Base-by-base conservation (phyloP, 73 alveolate species). In the Uronychia setigera region DNA sequence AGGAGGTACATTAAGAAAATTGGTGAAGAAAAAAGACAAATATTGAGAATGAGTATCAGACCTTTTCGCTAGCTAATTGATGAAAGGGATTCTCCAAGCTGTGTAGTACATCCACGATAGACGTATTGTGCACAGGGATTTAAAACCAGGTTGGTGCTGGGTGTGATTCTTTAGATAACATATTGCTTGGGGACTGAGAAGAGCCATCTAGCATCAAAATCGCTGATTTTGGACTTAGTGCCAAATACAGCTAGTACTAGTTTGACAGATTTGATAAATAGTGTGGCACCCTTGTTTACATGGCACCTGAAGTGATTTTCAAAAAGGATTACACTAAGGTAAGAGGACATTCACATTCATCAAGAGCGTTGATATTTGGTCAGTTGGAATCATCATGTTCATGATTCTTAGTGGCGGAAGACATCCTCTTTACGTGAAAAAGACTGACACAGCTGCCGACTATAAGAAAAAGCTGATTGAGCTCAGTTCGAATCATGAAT, bases 71-170 rank as follows among this genome's bases (percentile, higher is more conserved):
- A 91, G 96, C 11, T 34, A 86, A 5, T 80, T 94, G 58, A 91
- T 94, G 91, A 87, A 92, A 81, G 77, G 93, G 58, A 84, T 94
- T 46, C 87, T 94, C 31, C 89, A 91, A 59, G 98, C 96, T 1
- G 92, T 94, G 33, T 80, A 95, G 0, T 94, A 88, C 87, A 92
- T 94, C 79, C 98, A 94, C 87, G 86, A 94, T 28, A 84, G 83
- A 46, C 94, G 96, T 26, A 84, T 94, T n/a, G 94, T 94, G 33
- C 98, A 94, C 83, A 82, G 98, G 60, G 98, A 94, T 83, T 59
- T 94, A 35, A 94, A 94, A 59, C 96, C 96, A 9, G 98, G 89
- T 84, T 83, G 86, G 76, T n/a, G 33, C 76, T 34, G 32, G 26
- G n/a, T 57, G 13, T 67, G 1, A 84, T 88, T 27, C 31, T 11